Percentiles rank a stretch among this genome's conserved stretches.
phyloP scores from a whole-genome alignment of 2,329 filamentous ascomycete genomes.

The Diaporthe destruens region DNA sequence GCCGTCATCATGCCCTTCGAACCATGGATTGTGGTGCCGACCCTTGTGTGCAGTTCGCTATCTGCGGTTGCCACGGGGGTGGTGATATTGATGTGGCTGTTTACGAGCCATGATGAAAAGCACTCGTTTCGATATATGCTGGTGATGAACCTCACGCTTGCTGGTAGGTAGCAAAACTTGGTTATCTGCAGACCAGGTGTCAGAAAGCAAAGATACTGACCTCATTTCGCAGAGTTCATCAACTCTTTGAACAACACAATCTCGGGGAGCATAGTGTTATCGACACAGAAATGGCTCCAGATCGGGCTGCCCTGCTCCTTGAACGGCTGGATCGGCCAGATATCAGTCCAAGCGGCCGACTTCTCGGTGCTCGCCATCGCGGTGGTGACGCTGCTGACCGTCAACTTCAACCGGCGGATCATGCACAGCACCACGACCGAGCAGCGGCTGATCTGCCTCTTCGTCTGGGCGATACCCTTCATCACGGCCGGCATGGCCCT shows the following conservation, averaged over 20 bases:
- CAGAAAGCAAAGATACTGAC: neutral
- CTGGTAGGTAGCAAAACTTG: constrained; percentile 15
- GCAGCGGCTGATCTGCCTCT: constrained; percentile 35
- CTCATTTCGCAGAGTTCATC: constrained; percentile 29
- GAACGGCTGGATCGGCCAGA: constrained; percentile 39
- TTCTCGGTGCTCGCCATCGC: constrained; percentile 41
- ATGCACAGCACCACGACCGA: constrained; percentile 25
- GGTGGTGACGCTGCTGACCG: constrained; percentile 33
- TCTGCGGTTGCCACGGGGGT: constrained; percentile 39
- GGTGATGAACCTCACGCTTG: constrained; percentile 37
- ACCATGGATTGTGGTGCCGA: constrained; percentile 34
- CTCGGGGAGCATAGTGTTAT: constrained; percentile 35
- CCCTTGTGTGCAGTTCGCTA: constrained; percentile 36
- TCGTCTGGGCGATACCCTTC: constrained; percentile 37
- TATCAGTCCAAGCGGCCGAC: constrained; percentile 40
- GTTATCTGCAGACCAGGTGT: no score
- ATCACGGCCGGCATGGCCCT: constrained; percentile 36
- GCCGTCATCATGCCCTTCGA: constrained; percentile 15
- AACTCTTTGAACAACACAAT: constrained; percentile 39
- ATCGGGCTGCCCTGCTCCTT: constrained; percentile 23
- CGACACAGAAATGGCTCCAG: constrained; percentile 2
- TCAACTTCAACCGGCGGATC: constrained; percentile 35
- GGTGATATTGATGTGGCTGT: constrained; percentile 36
- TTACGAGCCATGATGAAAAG: constrained; percentile 34
- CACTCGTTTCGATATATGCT: constrained; percentile 37